phyloP scores from a whole-genome alignment of 345 rosid genomes.

The Xanthoceras sorbifolium region DNA sequence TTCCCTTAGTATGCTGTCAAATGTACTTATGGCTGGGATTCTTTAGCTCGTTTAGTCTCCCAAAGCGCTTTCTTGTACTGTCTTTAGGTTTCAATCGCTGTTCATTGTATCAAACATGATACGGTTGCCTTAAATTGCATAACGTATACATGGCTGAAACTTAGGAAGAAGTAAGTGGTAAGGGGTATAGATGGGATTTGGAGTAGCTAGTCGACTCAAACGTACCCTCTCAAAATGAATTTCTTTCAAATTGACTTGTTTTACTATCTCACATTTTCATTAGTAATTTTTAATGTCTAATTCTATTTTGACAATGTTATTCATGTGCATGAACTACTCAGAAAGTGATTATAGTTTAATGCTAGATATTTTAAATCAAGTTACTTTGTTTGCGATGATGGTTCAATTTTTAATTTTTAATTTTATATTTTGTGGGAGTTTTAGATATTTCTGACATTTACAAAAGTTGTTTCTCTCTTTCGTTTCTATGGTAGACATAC shows the following conservation, averaged over 20 bases:
- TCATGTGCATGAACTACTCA: neutral
- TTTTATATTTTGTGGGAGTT: neutral
- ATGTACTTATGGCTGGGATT: neutral
- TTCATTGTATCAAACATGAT: neutral
- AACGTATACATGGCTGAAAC: neutral
- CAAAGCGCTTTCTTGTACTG: neutral
- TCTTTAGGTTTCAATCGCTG: neutral
- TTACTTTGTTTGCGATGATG: neutral
- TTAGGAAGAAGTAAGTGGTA: neutral
- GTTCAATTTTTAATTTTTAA: neutral
- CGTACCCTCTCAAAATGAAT: neutral
- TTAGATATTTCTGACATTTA: neutral
- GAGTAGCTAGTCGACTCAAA: neutral
- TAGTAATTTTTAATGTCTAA: neutral
- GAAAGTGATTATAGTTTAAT: constrained; percentile 3
- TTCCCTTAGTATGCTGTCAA: neutral
- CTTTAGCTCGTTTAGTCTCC: neutral
- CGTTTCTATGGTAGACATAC: constrained; percentile 64
- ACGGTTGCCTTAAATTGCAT: neutral
- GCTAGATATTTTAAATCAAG: neutral
- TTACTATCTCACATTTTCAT: neutral
- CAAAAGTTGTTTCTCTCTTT: neutral
- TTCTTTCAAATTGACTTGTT: neutral
- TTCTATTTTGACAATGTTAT: neutral
- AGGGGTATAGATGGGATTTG: neutral